Evolutionary conservation across 306 rosid species (phyloP).

Genomic region (Lupinus albus): DNA sequence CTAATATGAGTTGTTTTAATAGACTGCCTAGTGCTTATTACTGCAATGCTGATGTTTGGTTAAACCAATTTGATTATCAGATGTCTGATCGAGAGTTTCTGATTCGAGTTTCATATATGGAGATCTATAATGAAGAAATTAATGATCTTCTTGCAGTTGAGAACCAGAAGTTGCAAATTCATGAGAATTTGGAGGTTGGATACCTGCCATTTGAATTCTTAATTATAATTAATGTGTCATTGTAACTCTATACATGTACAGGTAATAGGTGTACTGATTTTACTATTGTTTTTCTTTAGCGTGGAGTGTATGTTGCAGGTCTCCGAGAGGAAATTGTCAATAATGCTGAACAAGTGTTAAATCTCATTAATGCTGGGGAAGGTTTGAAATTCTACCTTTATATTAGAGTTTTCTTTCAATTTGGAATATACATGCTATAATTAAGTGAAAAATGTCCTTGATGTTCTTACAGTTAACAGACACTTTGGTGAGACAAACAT

Average conservation of each 20-base stretch:
- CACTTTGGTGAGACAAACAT: slow-evolving; percentile 97
- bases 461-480: slow-evolving; percentile 66
- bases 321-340: slow-evolving; percentile 84
- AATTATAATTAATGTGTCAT: not conserved
- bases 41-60: slow-evolving; percentile 33
- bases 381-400: slow-evolving; percentile 53
- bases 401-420: slow-evolving; percentile 6
- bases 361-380: slow-evolving; percentile 84
- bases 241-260: slow-evolving; percentile 1
- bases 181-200: slow-evolving; percentile 89
- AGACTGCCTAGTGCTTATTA: not conserved
- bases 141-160: slow-evolving; percentile 83
- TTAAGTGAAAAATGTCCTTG: slow-evolving; percentile 24
- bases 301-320: slow-evolving; percentile 94
- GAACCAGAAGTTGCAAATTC: slow-evolving; percentile 90
- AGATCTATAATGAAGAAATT: slow-evolving; percentile 93
- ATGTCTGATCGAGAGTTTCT: slow-evolving; percentile 80
- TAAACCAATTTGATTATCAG: slow-evolving; percentile 44
- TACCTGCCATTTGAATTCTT: slow-evolving; percentile 21
- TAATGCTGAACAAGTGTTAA: slow-evolving; percentile 76
- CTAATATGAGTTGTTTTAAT: slow-evolving; percentile 6
- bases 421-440: slow-evolving; percentile 37
- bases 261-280: slow-evolving; percentile 32
- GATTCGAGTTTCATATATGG: slow-evolving; percentile 91
- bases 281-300: slow-evolving; percentile 47